These are phyloP conservation scores for Amylostereum areolatum DNA, from an alignment of 1,284 basidiomycete species.

Conservation along the genomic window DNA sequence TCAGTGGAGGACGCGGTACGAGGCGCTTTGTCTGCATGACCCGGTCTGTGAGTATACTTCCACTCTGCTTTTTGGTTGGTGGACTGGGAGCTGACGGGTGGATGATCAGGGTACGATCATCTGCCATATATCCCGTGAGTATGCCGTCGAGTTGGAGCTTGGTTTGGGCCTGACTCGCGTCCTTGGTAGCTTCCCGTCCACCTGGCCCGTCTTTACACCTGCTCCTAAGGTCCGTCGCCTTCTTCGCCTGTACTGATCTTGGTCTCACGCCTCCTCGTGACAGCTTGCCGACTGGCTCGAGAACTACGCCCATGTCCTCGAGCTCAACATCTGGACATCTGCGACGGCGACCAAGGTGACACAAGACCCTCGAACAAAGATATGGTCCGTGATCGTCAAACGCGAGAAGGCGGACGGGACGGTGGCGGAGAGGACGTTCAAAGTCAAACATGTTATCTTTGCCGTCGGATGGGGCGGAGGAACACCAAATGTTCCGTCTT, in stretches of 20 bases:
- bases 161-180: slow-evolving; percentile 1
- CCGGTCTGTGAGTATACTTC: slow-evolving; percentile 47
- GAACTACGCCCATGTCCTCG: slow-evolving; percentile 55
- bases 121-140: slow-evolving; percentile 26
- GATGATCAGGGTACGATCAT: slow-evolving; percentile 15
- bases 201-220: slow-evolving; percentile 60
- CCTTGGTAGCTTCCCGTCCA: slow-evolving; percentile 42
- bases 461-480: slow-evolving; percentile 57
- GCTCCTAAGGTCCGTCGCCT: slow-evolving; percentile 36
- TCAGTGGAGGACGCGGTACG: slow-evolving; percentile 55
- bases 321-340: slow-evolving; percentile 62
- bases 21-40: slow-evolving; percentile 58
- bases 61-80: slow-evolving; percentile 5
- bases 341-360: slow-evolving; percentile 36
- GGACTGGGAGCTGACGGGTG: not conserved
- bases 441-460: slow-evolving; percentile 53
- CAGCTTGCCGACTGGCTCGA: slow-evolving; percentile 69
- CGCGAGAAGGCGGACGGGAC: slow-evolving; percentile 35
- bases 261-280: slow-evolving; percentile 14
- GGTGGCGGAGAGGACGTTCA: slow-evolving; percentile 36
- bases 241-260: too few species aligned
- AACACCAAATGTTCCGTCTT: slow-evolving; percentile 40
- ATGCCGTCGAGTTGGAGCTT: not conserved
- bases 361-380: slow-evolving; percentile 37
- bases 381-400: slow-evolving; percentile 50